phyloP scores from a whole-genome alignment of 2,329 filamentous ascomycete genomes.

The Talaromyces sp. region DNA sequence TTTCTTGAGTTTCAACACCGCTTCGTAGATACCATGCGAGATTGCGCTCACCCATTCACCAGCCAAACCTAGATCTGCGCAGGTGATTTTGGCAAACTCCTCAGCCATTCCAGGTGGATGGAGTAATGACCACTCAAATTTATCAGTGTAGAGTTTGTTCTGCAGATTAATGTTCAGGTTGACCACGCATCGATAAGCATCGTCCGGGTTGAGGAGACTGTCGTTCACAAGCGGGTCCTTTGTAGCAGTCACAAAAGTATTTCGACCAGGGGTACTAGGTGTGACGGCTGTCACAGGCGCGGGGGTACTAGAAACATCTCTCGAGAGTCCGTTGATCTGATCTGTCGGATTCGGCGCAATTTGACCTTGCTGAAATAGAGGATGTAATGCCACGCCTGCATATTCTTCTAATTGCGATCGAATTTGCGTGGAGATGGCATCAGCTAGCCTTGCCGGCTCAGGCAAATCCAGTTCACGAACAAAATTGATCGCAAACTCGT shows the following conservation, averaged over 20 bases:
- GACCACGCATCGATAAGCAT: slow-evolving; percentile 91
- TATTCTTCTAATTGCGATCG: slow-evolving; percentile 94
- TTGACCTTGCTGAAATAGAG: slow-evolving; percentile 67
- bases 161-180: slow-evolving; percentile 86
- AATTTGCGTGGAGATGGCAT: slow-evolving; percentile 88
- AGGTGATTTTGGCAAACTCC: slow-evolving; percentile 86
- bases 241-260: slow-evolving; percentile 28
- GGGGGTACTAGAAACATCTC: slow-evolving; percentile 54
- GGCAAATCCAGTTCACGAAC: slow-evolving; percentile 93
- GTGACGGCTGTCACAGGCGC: slow-evolving; percentile 52
- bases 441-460: slow-evolving; percentile 64
- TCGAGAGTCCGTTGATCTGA: slow-evolving; percentile 41
- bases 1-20: slow-evolving; percentile 87
- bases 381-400: slow-evolving; percentile 87
- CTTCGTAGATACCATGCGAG: slow-evolving; percentile 95
- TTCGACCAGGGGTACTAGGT: slow-evolving; percentile 49
- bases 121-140: slow-evolving; percentile 94
- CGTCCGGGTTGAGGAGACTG: slow-evolving; percentile 81
- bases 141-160: slow-evolving; percentile 90
- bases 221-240: slow-evolving; percentile 53
- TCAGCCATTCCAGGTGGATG: slow-evolving; percentile 91
- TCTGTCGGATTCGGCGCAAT: slow-evolving; percentile 24
- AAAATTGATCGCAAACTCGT: slow-evolving; percentile 87
- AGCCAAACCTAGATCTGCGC: slow-evolving; percentile 80
- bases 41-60: slow-evolving; percentile 94